Evolutionary conservation across 2,329 filamentous ascomycete genomes (phyloP), one percentile per base, ranked within the genome.

Genomic region (Nigrospora osmanthi): DNA sequence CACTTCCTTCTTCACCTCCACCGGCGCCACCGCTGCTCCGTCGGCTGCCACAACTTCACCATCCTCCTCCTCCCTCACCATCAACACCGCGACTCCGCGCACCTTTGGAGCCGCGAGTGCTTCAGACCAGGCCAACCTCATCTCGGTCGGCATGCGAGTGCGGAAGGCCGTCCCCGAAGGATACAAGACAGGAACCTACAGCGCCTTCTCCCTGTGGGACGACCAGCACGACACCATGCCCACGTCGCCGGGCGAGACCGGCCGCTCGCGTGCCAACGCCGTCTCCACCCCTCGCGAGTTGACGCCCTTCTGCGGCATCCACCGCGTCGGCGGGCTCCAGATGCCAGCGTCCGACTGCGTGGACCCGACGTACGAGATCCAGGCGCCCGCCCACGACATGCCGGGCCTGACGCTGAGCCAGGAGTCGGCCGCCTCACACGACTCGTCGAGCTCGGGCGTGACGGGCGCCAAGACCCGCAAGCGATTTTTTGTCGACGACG

Each of bases 111-210:
- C 43, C 19, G 38, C 35, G 40, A 42, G 40, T 1, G 65, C 74
- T 19, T 72, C 72, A 9, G 74, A 94, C 31, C 88, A 95, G 65
- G 76, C 89, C 33, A 86, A 86, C 50, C 81, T 97, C n/a, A 73
- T 96, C 36, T 87, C 78, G 56, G 91, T 97, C 52, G 91, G 91
- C 57, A 96, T 96, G 89, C 84, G 91, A 19, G 78, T 97, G 42
- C 85, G 91, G 60, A 97, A 97, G 69, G 87, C 87, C 11, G 86
- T 97, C 9, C 85, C 89, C 1, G 90, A 96, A 62, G 91, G 91
- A 48, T 96, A 96, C 75, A 94, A 95, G 70, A 95, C 87, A 2
- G 77, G 77, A 45, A 63, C 61, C 43, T 68, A 72, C 58, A 65
- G 61, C 49, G 70, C 67, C 52, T 80, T 79, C 58, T 67, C 72